Evolutionary conservation across 192 early-diverging fungal species (phyloP).

Genomic region (Coemansia sp.): DNA sequence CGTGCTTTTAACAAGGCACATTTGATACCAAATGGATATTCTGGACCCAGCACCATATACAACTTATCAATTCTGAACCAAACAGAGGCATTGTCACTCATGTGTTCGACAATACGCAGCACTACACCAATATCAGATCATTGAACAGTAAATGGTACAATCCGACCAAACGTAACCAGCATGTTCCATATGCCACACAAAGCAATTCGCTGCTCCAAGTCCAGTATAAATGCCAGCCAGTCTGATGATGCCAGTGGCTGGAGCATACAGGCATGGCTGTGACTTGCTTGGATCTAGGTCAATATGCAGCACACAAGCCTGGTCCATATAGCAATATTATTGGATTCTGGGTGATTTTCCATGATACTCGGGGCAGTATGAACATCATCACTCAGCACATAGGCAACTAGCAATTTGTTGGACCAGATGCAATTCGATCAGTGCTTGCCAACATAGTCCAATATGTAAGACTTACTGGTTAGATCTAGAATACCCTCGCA

Average conservation of each 20-base stretch:
- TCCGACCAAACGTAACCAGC: not conserved
- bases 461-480: not conserved
- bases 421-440: conserved; percentile 9
- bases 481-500: conserved; percentile 17
- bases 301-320: conserved; percentile 27
- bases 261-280: not conserved
- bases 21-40: not conserved
- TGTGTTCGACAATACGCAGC: not conserved
- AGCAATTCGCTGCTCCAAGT: not conserved
- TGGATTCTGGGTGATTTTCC: conserved; percentile 12
- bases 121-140: not conserved
- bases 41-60: not conserved
- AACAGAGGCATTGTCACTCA: not conserved
- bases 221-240: conserved; percentile 2
- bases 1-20: not conserved
- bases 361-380: conserved; percentile 27
- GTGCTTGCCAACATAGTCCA: not conserved
- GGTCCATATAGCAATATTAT: conserved; percentile 33
- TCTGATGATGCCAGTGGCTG: conserved; percentile 7
- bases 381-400: conserved; percentile 27
- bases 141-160: not conserved
- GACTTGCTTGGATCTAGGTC: conserved; percentile 7
- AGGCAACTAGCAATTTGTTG: conserved; percentile 24
- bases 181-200: not conserved
- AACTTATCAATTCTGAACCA: not conserved